Conservation (phyloP, 169 alveolate genomes). For the Plasmodium blacklocki region DNA sequence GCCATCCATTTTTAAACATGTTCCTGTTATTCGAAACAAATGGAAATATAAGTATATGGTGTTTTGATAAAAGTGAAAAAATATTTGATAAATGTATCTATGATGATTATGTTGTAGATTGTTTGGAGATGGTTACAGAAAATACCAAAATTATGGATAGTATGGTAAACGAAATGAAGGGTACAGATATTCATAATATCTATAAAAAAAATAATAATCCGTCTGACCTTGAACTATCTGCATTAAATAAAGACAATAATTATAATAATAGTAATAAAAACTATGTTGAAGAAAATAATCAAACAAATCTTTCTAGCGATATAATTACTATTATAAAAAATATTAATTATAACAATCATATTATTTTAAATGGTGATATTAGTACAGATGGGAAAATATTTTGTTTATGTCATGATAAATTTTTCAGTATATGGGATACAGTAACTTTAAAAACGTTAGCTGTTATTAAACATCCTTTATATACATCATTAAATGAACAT, state of each 20-base stretch:
- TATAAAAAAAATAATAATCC: neutral
- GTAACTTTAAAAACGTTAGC: constrained; percentile 46
- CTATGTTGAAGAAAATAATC: neutral
- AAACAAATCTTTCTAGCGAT: neutral
- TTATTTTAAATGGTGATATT: constrained; percentile 37
- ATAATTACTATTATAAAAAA: constrained; percentile 27
- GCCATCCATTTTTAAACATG: constrained; percentile 48
- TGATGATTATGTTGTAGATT: constrained; percentile 24
- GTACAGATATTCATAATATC: neutral
- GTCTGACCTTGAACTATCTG: neutral
- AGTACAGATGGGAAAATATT: constrained; percentile 45
- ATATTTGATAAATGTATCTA: constrained; percentile 28
- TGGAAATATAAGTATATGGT: constrained; percentile 37
- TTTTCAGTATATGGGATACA: constrained; percentile 42
- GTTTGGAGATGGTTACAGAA: neutral
- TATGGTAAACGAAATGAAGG: neutral
- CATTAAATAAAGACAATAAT: neutral
- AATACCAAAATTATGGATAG: too few species aligned
- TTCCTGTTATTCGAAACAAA: constrained; percentile 14
- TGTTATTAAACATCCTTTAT: constrained; percentile 38
- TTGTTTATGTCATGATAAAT: constrained; percentile 43
- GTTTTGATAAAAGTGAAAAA: constrained; percentile 31
- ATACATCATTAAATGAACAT: constrained; percentile 25
- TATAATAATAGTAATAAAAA: neutral
- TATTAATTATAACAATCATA: constrained; percentile 25